phyloP scores from a whole-genome alignment of 1,139 yeast species.

The Pichia sp. region DNA sequence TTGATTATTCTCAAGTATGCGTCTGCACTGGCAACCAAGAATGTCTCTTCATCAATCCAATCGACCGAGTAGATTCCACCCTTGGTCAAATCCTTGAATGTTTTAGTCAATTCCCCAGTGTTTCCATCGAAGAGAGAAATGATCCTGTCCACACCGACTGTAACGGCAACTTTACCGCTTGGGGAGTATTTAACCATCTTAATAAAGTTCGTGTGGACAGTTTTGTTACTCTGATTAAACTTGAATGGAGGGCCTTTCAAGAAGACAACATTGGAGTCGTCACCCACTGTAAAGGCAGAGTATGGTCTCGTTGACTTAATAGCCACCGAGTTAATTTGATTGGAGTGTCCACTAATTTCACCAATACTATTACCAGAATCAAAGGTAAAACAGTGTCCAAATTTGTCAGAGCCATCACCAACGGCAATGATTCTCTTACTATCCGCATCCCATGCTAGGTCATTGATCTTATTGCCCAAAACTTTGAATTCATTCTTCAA shows the following conservation, averaged over 20 bases:
- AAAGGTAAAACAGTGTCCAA: constrained; percentile 89
- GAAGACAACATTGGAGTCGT: constrained; percentile 79
- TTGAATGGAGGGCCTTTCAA: constrained; percentile 92
- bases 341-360: constrained; percentile 92
- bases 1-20: constrained; percentile 55
- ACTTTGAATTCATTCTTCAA: constrained; percentile 74
- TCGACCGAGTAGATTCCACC: constrained; percentile 78
- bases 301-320: constrained; percentile 88
- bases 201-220: constrained; percentile 69
- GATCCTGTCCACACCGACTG: constrained; percentile 81
- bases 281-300: constrained; percentile 89
- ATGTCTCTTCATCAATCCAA: constrained; percentile 60
- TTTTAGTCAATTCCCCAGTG: constrained; percentile 64
- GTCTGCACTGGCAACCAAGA: constrained; percentile 85
- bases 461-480: constrained; percentile 74
- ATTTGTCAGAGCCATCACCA: constrained; percentile 88
- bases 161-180: constrained; percentile 62
- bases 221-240: constrained; percentile 65
- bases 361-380: constrained; percentile 96
- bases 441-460: constrained; percentile 92
- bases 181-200: constrained; percentile 82
- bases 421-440: constrained; percentile 82
- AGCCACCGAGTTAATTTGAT: constrained; percentile 74
- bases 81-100: constrained; percentile 51
- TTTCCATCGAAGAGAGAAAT: constrained; percentile 81